Base-by-base conservation (phyloP, 2,329 filamentous ascomycete genomes). In the Xenoacremonium recifei region DNA sequence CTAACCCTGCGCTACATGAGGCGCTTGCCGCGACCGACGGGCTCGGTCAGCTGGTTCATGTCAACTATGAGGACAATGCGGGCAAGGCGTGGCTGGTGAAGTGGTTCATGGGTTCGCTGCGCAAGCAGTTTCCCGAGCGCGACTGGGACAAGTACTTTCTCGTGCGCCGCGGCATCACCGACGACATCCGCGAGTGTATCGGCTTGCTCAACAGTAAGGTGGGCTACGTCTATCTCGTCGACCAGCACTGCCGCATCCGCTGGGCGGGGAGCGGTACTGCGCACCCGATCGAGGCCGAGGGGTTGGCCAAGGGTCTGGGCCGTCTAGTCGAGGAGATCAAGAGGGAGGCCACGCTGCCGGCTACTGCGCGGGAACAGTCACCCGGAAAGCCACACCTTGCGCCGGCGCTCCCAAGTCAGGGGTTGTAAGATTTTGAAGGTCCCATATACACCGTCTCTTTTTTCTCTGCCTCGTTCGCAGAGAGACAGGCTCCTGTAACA, bases 181-280 rank as follows among this genome's bases (percentile, higher is more conserved):
- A 82, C 39, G 73, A 81, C 41, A 79, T 85, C 41, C 72, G 76
- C 39, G 81, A 85, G 63, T 72, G 69, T 29, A 80, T 86, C 47
- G 83, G 82, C 10, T 54, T 95, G 61, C 70, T 95, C 61, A 99
- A 99, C 67, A 83, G 82, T 53, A 95, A 91, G 67, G 92, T 96
- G 23, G 92, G 91, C 27, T 97, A 96, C 68, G 85, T 91, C 4
- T 99, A 96, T 66, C 75, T 99, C 35, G 75, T 99, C 44, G 93
- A 99, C 63, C 75, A 83, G 48, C 76, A 91, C 50, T 96, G 90
- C 64, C 87, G 83, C 67, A 95, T 99, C 54, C 80, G 93, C 42
- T 99, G 93, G 93, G 93, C 92, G 1, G 93, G 88, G 4, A 95
- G 90, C 58, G 88, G 84, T 11, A 63, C 75, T 35, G 80, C 83